Evolutionary conservation across 2,329 filamentous ascomycete genomes (phyloP), one percentile per base, ranked within the genome.

Genomic region (Aspergillus sp.): DNA sequence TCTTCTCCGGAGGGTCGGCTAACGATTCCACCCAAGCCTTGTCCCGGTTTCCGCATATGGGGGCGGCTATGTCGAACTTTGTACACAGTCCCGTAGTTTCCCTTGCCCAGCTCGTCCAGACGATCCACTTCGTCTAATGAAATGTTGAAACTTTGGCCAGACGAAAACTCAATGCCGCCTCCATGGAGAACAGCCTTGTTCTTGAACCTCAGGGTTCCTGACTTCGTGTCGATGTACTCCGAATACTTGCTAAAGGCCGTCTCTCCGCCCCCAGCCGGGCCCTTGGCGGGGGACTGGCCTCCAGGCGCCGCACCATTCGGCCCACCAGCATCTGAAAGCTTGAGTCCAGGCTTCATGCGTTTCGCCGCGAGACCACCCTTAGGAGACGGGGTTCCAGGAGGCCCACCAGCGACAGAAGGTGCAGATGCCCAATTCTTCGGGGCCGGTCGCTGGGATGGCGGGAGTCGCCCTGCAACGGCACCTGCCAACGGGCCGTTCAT

Each of bases 41-140:
- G 77, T 2, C 86, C 86, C 8, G 82, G 81, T 69, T 81, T 81
- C 54, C 86, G 80, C 72, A 88, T 81, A 47, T 81, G 81, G 7
- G 86, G 85, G 68, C 91, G 88, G 56, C 90, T 86, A 76, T 99
- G 95, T 67, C 89, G 86, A 57, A 98, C 95, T 75, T 95, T 97
- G 82, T 96, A 98, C 4, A 99, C 95, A 1, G 93, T 98, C 59
- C 95, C 95, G 68, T 99, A 99, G 73, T 99, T 99, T 41, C 95
- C 95, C 76, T 98, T 99, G 47, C 95, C 95, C 12, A 99, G 80
- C 78, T 99, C 95, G 61, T 93, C 91, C 57, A 98, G 73, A 1
- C 91, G 93, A 67, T 98, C 91, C 6, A 99, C 90, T 73, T 99
- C 93, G 70, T 99, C 93, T 43, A 99, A 81, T 4, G 93, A 98